Evolutionary conservation across 1,284 basidiomycete species (phyloP).

Genomic region (Leccinum angustisporum): DNA sequence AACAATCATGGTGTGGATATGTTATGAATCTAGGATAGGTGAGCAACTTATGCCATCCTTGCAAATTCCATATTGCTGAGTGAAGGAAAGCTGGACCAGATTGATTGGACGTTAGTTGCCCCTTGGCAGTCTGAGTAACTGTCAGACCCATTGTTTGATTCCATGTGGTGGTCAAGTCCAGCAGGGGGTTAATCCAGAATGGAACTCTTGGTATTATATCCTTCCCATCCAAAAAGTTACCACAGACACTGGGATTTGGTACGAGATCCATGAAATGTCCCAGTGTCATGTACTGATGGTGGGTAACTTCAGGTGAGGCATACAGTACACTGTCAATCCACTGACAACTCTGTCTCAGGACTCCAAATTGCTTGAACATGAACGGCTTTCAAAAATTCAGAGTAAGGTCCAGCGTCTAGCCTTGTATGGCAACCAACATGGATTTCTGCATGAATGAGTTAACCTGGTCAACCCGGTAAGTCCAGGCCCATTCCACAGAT

Average conservation of each 20-base stretch:
- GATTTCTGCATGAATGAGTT: neutral
- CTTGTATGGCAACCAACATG: neutral
- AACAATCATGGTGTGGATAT: slow-evolving; percentile 3
- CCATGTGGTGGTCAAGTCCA: neutral
- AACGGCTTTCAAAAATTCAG: neutral
- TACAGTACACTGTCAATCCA: neutral
- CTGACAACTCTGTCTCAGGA: neutral
- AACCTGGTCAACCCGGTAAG: neutral
- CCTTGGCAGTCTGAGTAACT: neutral
- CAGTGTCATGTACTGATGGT: neutral
- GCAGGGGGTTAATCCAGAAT: neutral
- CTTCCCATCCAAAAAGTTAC: neutral
- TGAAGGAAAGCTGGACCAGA: neutral
- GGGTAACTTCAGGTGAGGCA: neutral
- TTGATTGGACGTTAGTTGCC: neutral
- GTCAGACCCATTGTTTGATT: neutral
- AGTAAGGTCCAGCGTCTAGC: neutral
- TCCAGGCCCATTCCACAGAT: neutral
- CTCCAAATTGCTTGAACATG: neutral
- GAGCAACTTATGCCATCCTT: slow-evolving; percentile 5
- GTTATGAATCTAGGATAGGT: slow-evolving; percentile 10
- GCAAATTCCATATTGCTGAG: slow-evolving; percentile 3
- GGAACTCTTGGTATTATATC: neutral
- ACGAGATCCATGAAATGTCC: neutral
- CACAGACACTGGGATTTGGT: neutral